Percentiles rank a stretch among this genome's conserved stretches.
phyloP scores from a whole-genome alignment of 2,329 filamentous ascomycete species.

The Pyrenophora seminiperda region DNA sequence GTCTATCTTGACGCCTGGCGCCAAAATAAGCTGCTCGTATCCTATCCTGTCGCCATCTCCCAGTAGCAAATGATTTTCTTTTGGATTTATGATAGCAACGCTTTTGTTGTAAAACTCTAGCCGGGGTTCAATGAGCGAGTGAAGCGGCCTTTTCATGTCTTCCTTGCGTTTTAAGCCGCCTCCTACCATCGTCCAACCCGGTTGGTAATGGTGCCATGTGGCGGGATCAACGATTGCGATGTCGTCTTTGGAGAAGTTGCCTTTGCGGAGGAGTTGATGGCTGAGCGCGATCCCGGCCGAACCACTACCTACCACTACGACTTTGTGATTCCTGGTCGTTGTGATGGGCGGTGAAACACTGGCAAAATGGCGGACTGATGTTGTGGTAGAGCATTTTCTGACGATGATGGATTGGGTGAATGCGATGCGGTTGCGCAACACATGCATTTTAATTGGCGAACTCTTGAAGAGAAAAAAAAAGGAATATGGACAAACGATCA shows the following conservation, averaged over 20 bases:
- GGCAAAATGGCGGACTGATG: constrained; percentile 19
- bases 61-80: constrained; percentile 63
- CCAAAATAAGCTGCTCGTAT: constrained; percentile 70
- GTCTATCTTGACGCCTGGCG: constrained; percentile 50
- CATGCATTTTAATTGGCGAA: too few relatives aligned
- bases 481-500: too few relatives aligned
- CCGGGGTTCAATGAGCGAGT: constrained; percentile 60
- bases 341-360: constrained; percentile 32
- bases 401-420: too few relatives aligned
- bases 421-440: too few relatives aligned
- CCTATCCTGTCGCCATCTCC: constrained; percentile 59
- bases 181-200: constrained; percentile 71
- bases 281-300: constrained; percentile 68
- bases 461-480: too few relatives aligned
- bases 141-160: constrained; percentile 59
- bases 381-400: too few relatives aligned
- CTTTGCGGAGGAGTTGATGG: constrained; percentile 67
- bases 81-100: constrained; percentile 59
- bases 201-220: constrained; percentile 69
- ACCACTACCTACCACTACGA: constrained; percentile 70
- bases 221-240: constrained; percentile 69
- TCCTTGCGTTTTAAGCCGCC: constrained; percentile 67
- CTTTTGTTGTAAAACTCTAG: constrained; percentile 63
- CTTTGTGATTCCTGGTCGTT: constrained; percentile 59
- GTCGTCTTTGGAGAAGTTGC: constrained; percentile 62